phyloP scores from a whole-genome alignment of 805 yeast genomes.

The Wickerhamomyces kurtzmanii region DNA sequence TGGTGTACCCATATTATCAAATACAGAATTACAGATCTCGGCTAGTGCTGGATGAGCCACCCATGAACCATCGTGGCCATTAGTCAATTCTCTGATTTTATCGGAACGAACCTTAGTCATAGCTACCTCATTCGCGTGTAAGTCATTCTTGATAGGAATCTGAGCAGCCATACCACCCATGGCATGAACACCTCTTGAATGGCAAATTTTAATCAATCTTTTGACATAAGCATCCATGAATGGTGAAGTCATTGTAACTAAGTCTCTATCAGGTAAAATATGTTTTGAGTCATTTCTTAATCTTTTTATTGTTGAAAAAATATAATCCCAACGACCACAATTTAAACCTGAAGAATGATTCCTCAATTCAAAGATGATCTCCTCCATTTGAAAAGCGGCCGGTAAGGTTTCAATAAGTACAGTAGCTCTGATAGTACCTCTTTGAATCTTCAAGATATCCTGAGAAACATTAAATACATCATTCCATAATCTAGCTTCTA shows the following conservation, averaged over 20 bases:
- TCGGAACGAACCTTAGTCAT: slow-evolving; percentile 67
- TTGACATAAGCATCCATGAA: slow-evolving; percentile 75
- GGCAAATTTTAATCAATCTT: slow-evolving; percentile 64
- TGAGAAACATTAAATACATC: slow-evolving; percentile 70
- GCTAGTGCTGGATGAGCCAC: slow-evolving; percentile 83
- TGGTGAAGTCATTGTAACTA: slow-evolving; percentile 73
- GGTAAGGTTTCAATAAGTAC: slow-evolving; percentile 79
- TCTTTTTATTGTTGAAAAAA: slow-evolving; percentile 70
- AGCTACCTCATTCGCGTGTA: slow-evolving; percentile 51
- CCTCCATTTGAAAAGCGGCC: slow-evolving; percentile 82
- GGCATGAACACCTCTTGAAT: slow-evolving; percentile 73
- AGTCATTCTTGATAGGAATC: slow-evolving; percentile 69
- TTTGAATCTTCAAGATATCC: slow-evolving; percentile 54
- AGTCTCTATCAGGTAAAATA: slow-evolving; percentile 70
- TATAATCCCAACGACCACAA: slow-evolving; percentile 89
- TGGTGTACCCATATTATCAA: slow-evolving; percentile 75
- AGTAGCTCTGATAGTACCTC: slow-evolving; percentile 77
- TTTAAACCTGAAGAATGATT: slow-evolving; percentile 74
- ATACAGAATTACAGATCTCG: slow-evolving; percentile 60
- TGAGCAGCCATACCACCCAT: slow-evolving; percentile 92
- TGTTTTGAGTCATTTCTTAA: slow-evolving; percentile 59
- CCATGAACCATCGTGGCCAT: slow-evolving; percentile 88
- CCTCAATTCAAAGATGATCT: slow-evolving; percentile 67
- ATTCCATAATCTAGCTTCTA: slow-evolving; percentile 79
- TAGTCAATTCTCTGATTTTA: slow-evolving; percentile 64